Evolutionary conservation across 305 asterid genomes (phyloP).

Genomic region (Nicotiana rustica): DNA sequence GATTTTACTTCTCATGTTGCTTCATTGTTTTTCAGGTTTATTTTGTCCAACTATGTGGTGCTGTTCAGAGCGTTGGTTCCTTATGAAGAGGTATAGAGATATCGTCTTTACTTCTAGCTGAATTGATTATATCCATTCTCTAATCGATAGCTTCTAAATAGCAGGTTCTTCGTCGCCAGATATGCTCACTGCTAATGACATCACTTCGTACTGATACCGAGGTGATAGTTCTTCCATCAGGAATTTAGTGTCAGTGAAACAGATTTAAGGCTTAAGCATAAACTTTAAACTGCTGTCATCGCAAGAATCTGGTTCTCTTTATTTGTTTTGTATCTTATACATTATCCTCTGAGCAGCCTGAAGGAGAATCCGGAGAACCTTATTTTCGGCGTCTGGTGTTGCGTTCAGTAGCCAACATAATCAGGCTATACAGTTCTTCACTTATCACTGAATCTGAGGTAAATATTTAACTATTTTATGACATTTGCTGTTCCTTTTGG

Average conservation of each 20-base stretch:
- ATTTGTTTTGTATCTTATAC: slow-evolving; percentile 33
- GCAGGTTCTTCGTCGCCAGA: slow-evolving; percentile 88
- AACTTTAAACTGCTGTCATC: slow-evolving; percentile 33
- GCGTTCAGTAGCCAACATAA: slow-evolving; percentile 93
- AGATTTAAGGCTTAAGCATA: slow-evolving; percentile 29
- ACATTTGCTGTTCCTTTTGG: slow-evolving; percentile 9
- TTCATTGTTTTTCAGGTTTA: slow-evolving; percentile 68
- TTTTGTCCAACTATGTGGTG: slow-evolving; percentile 86
- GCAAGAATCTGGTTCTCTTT: slow-evolving; percentile 38
- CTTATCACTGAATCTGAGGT: slow-evolving; percentile 97
- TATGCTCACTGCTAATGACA: slow-evolving; percentile 98
- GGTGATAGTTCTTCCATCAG: slow-evolving; percentile 53
- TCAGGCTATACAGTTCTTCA: slow-evolving; percentile 94
- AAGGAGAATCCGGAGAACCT: slow-evolving; percentile 97
- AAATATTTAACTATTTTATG: slow-evolving; percentile 31
- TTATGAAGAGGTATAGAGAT: slow-evolving; percentile 75
- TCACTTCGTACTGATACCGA: slow-evolving; percentile 96
- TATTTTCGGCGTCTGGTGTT: slow-evolving; percentile 91
- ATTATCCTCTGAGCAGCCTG: slow-evolving; percentile 61
- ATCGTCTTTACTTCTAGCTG: slow-evolving; percentile 36
- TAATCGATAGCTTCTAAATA: slow-evolving; percentile 45
- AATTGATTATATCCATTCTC: slow-evolving; percentile 42
- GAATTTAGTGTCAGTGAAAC: slow-evolving; percentile 35
- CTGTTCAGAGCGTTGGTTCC: slow-evolving; percentile 91
- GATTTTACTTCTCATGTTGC: slow-evolving; percentile 34